Conservation (phyloP, 345 rosid genomes). For the Turnera subulata region DNA sequence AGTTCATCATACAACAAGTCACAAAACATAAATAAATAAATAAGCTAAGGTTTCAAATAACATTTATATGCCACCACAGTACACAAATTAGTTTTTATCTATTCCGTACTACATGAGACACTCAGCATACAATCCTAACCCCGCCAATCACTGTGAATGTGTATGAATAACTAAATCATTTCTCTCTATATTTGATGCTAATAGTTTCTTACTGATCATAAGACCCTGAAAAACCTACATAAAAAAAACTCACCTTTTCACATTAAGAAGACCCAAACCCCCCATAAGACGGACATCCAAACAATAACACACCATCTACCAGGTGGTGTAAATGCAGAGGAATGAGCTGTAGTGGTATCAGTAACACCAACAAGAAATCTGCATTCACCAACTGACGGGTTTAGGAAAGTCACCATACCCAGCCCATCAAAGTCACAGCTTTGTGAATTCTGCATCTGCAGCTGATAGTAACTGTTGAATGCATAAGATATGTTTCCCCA, state of each 20-base stretch:
- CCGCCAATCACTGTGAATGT: constrained; percentile 15
- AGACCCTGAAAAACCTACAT: constrained; percentile 33
- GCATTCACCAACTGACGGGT: constrained; percentile 87
- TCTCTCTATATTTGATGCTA: constrained; percentile 14
- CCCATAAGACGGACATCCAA: constrained; percentile 35
- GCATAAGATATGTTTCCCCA: constrained; percentile 87
- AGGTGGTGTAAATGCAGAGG: constrained; percentile 30
- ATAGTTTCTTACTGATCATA: constrained; percentile 31
- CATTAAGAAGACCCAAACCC: constrained; percentile 33
- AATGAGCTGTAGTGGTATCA: constrained; percentile 33
- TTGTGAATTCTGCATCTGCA: constrained; percentile 65
- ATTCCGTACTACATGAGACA: constrained; percentile 7
- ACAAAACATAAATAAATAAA: too few species aligned
- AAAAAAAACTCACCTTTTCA: constrained; percentile 23
- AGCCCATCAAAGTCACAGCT: constrained; percentile 92
- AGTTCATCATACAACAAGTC: too few species aligned
- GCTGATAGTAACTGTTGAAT: constrained; percentile 94
- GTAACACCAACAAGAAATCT: constrained; percentile 89
- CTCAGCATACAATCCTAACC: constrained; percentile 10
- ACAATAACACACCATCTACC: constrained; percentile 23
- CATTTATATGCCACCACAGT: too few species aligned
- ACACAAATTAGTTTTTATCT: not conserved
- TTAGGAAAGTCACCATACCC: constrained; percentile 79
- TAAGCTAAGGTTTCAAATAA: too few species aligned
- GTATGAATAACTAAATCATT: constrained; percentile 25